Evolutionary conservation across 805 yeast species (phyloP).

Genomic region (Candida ortonii): DNA sequence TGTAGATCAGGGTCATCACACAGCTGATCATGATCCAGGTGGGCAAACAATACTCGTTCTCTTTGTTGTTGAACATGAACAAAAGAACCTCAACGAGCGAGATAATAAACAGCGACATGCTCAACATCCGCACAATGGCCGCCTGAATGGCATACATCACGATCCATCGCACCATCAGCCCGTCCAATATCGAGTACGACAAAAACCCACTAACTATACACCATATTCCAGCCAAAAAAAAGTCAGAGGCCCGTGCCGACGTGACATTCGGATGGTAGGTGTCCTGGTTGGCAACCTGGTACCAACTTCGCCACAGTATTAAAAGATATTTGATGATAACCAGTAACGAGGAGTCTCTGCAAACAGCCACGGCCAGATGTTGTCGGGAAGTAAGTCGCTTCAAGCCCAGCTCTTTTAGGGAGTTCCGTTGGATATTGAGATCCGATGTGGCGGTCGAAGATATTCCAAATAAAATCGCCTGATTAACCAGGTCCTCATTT

Average conservation of each 20-base stretch:
- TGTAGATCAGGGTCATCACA: slow-evolving; percentile 73
- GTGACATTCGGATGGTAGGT: slow-evolving; percentile 35
- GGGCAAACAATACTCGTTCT: slow-evolving; percentile 64
- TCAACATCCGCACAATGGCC: slow-evolving; percentile 80
- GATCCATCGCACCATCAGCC: slow-evolving; percentile 90
- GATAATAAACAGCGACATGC: slow-evolving; percentile 73
- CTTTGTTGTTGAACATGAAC: slow-evolving; percentile 64
- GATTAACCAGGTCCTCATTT: slow-evolving; percentile 16
- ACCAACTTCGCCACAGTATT: slow-evolving; percentile 28
- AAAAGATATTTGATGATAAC: slow-evolving; percentile 29
- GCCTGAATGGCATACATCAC: slow-evolving; percentile 86
- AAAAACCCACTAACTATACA: slow-evolving; percentile 84
- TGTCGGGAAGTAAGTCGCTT: slow-evolving; percentile 71
- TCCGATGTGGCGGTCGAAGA: slow-evolving; percentile 29
- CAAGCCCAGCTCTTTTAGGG: slow-evolving; percentile 60
- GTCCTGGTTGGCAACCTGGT: slow-evolving; percentile 20
- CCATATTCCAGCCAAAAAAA: slow-evolving; percentile 85
- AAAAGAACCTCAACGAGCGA: slow-evolving; percentile 67
- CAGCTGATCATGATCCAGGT: slow-evolving; percentile 93
- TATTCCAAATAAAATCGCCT: slow-evolving; percentile 24
- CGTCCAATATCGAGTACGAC: slow-evolving; percentile 80
- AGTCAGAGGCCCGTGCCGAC: slow-evolving; percentile 70
- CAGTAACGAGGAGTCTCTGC: slow-evolving; percentile 68
- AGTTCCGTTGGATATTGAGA: slow-evolving; percentile 27
- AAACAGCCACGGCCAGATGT: slow-evolving; percentile 71